phyloP scores from a whole-genome alignment of 805 yeast species.

The Yarrowia deformans region DNA sequence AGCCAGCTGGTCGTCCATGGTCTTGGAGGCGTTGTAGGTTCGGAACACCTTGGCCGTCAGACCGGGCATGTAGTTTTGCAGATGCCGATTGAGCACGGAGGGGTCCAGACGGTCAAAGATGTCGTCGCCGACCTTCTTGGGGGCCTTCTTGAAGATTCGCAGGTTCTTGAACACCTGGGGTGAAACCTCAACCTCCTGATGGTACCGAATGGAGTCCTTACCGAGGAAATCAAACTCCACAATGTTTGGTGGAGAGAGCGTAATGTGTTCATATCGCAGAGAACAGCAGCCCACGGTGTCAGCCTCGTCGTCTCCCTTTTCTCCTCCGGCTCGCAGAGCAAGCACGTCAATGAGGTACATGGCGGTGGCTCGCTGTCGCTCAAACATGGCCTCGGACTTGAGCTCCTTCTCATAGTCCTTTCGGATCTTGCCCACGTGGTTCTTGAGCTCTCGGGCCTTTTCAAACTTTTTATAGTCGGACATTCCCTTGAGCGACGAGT shows the following conservation, averaged over 20 bases:
- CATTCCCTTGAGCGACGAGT: constrained; percentile 87
- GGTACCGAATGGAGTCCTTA: constrained; percentile 90
- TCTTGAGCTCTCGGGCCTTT: constrained; percentile 84
- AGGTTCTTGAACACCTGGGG: constrained; percentile 90
- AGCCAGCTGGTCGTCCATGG: constrained; percentile 95
- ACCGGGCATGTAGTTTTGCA: constrained; percentile 90
- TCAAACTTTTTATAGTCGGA: constrained; percentile 92
- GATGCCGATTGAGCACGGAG: constrained; percentile 77
- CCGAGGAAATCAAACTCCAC: constrained; percentile 93
- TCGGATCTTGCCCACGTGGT: constrained; percentile 75
- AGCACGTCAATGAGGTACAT: constrained; percentile 90
- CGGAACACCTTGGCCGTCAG: constrained; percentile 96
- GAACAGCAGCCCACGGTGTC: constrained; percentile 99
- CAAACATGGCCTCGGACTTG: constrained; percentile 78
- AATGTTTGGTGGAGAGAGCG: constrained; percentile 81
- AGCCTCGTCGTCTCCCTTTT: constrained; percentile 95
- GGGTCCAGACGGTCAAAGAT: constrained; percentile 92
- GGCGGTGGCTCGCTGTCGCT: constrained; percentile 92
- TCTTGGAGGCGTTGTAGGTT: constrained; percentile 94
- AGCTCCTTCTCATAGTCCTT: constrained; percentile 73
- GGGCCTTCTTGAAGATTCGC: constrained; percentile 83
- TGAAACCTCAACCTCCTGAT: constrained; percentile 92
- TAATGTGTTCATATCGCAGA: constrained; percentile 85
- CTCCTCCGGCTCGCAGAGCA: constrained; percentile 98
- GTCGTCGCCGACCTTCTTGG: constrained; percentile 91